phyloP scores from a whole-genome alignment of 768 basidiomycete genomes.

The Royoungia palumana region DNA sequence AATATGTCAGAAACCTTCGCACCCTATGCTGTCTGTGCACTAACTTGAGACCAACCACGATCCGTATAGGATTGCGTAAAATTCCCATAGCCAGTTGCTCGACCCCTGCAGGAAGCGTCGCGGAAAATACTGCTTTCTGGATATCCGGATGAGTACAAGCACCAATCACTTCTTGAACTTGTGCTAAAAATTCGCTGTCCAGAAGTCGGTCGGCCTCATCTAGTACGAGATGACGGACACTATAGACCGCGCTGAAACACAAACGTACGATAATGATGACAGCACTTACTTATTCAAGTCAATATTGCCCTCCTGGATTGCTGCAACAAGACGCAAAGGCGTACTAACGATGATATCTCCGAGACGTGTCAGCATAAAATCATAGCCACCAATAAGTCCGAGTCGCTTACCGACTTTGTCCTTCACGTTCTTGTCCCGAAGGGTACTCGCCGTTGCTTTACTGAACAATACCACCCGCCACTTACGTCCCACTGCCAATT shows the following conservation, averaged over 20 bases:
- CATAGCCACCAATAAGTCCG: not conserved
- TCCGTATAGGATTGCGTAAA: conserved; percentile 80
- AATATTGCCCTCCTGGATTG: conserved; percentile 65
- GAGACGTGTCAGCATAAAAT: not conserved
- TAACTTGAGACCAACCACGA: conserved; percentile 96
- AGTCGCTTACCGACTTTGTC: conserved; percentile 71
- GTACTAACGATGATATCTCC: conserved; percentile 91
- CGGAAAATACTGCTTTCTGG: conserved; percentile 91
- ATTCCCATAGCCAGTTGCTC: conserved; percentile 87
- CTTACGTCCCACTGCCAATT: conserved; percentile 74
- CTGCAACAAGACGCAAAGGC: conserved; percentile 81
- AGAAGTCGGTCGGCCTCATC: conserved; percentile 93
- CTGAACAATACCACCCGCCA: conserved; percentile 82
- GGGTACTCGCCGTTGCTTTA: conserved; percentile 83
- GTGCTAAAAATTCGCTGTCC: conserved; percentile 82
- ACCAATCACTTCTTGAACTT: conserved; percentile 83
- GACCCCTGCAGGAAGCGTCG: conserved; percentile 84
- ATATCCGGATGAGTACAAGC: conserved; percentile 66
- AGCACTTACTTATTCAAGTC: conserved; percentile 67
- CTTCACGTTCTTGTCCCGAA: conserved; percentile 66
- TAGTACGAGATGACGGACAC: conserved; percentile 80
- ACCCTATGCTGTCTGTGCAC: conserved; percentile 24
- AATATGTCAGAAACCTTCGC: conserved; percentile 10
- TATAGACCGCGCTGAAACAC: conserved; percentile 28
- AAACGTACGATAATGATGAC: not conserved